Conservation (phyloP, 352 stramenopile genomes). For the Phytopythium aichiense region DNA sequence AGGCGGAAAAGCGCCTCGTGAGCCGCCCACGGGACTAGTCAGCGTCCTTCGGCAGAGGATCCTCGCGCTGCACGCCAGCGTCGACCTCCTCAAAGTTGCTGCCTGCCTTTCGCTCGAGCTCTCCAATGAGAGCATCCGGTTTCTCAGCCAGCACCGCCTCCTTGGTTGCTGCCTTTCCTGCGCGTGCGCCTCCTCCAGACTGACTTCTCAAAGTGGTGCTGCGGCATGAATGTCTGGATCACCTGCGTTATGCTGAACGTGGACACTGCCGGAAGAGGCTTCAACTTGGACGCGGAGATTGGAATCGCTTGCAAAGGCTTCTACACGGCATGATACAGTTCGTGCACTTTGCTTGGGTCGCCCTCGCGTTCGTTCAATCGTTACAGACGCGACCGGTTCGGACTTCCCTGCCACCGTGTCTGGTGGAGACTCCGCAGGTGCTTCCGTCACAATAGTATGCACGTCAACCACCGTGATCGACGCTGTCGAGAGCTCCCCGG, state of each 20-base stretch:
- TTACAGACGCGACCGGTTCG: background rate
- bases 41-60: constrained; percentile 11
- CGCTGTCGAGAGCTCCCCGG: background rate
- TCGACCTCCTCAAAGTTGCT: constrained; percentile 16
- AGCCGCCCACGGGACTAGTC: constrained; percentile 28
- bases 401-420: background rate
- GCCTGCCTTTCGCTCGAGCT: constrained; percentile 29
- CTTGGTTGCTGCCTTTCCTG: constrained; percentile 11
- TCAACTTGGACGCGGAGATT: background rate
- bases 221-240: background rate
- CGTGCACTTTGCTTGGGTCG: background rate
- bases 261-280: background rate
- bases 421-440: background rate
- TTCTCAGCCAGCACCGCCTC: constrained; percentile 33
- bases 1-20: constrained; percentile 23
- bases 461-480: background rate
- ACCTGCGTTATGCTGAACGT: constrained; percentile 1
- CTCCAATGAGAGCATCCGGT: constrained; percentile 23
- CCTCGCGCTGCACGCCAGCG: background rate
- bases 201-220: background rate
- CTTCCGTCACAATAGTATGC: background rate
- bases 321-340: background rate
- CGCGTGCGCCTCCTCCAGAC: background rate
- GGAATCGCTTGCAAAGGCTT: background rate
- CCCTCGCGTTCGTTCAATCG: background rate